These are phyloP conservation scores for Epichloe sylvatica DNA, from an alignment of 2,329 filamentous ascomycete genomes.

Conservation along the genomic window DNA sequence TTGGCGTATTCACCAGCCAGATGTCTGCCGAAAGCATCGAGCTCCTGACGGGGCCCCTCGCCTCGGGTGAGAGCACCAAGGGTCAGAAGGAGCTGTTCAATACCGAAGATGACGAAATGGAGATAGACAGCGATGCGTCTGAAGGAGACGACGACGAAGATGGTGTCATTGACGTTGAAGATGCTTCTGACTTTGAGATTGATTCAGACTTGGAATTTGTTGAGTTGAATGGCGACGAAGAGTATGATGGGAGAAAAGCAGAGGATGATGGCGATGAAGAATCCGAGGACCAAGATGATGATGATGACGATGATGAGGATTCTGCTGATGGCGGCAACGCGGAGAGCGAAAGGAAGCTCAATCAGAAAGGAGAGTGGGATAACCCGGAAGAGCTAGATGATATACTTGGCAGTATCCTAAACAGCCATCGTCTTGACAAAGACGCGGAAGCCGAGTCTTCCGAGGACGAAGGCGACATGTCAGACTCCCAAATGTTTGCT, in stretches of 20 bases:
- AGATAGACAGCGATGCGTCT: conserved; percentile 30
- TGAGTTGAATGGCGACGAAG: conserved; percentile 30
- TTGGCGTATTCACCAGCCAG: conserved; percentile 63
- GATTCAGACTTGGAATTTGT: conserved; percentile 38
- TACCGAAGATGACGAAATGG: conserved; percentile 46
- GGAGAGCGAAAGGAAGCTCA: conserved; percentile 25
- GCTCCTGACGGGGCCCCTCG: conserved; percentile 51
- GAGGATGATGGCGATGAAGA: conserved; percentile 17
- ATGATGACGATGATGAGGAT: conserved; percentile 7
- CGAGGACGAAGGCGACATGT: conserved; percentile 68
- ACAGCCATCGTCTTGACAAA: conserved; percentile 52
- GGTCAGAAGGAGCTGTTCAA: conserved; percentile 81
- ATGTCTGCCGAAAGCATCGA: conserved; percentile 62
- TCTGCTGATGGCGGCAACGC: conserved; percentile 29
- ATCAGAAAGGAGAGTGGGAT: conserved; percentile 26
- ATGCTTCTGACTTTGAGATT: conserved; percentile 8
- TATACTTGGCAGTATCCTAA: conserved; percentile 63
- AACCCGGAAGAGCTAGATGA: conserved; percentile 47
- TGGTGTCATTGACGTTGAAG: conserved; percentile 9
- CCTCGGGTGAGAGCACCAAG: conserved; percentile 64
- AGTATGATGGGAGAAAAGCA: conserved; percentile 13
- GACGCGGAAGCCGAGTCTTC: conserved; percentile 40
- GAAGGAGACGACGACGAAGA: conserved; percentile 29
- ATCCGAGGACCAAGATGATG: conserved; percentile 8
- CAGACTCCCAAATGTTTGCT: conserved; percentile 88